These are phyloP conservation scores for Aspergillus carbonarius DNA, from an alignment of 2,329 filamentous ascomycete species.

Conservation along the genomic window DNA sequence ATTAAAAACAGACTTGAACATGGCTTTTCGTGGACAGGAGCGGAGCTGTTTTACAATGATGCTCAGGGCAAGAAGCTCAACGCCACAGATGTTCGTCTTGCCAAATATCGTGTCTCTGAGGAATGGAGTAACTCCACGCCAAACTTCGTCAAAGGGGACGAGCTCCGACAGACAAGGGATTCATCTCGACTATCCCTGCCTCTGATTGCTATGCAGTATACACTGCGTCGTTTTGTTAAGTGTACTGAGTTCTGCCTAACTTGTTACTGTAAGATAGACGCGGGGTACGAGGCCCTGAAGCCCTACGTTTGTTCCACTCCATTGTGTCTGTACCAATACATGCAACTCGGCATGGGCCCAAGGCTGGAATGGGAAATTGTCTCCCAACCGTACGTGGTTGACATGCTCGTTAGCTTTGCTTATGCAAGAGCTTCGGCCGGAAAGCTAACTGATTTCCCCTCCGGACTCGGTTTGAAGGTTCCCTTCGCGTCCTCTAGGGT, in stretches of 20 bases:
- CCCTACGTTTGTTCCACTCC: slow-evolving; percentile 71
- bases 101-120: slow-evolving; percentile 24
- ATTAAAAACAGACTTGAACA: slow-evolving; percentile 58
- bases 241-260: slow-evolving; percentile 87
- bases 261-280: slow-evolving; percentile 69
- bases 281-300: slow-evolving; percentile 56
- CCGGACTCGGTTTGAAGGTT: slow-evolving; percentile 56
- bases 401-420: slow-evolving; percentile 80
- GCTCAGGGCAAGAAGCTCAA: slow-evolving; percentile 38
- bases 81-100: slow-evolving; percentile 8
- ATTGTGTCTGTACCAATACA: slow-evolving; percentile 85
- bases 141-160: slow-evolving; percentile 51
- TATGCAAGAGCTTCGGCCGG: slow-evolving; percentile 56
- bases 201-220: slow-evolving; percentile 68
- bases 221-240: slow-evolving; percentile 71
- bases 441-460: slow-evolving; percentile 55
- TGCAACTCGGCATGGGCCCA: slow-evolving; percentile 79
- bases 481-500: slow-evolving; percentile 30
- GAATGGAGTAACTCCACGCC: slow-evolving; percentile 32
- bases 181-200: slow-evolving; percentile 52
- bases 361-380: slow-evolving; percentile 82
- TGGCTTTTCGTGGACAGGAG: slow-evolving; percentile 65
- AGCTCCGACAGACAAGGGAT: slow-evolving; percentile 39
- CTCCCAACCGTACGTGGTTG: slow-evolving; percentile 76
- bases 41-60: slow-evolving; percentile 59